These are phyloP conservation scores for Trichocomaceae sp. DNA, from an alignment of 2,329 filamentous ascomycete genomes.

Conservation along the genomic window DNA sequence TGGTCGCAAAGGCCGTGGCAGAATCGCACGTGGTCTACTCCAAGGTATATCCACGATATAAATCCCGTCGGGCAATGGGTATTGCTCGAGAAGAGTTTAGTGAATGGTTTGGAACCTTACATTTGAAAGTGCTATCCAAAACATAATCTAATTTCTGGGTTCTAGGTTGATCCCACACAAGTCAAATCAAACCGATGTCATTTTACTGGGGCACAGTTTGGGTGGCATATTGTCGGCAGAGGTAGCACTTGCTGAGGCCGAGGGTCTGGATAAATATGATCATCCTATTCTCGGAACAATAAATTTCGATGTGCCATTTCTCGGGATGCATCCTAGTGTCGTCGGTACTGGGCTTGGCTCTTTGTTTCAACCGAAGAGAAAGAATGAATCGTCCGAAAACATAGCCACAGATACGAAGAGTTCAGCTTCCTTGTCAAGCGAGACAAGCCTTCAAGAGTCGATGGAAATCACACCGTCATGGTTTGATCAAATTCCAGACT, in stretches of 20 bases:
- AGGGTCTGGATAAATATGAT: conserved; percentile 44
- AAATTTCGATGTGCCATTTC: conserved; percentile 77
- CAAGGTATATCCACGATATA: conserved; percentile 51
- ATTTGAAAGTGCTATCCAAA: not conserved
- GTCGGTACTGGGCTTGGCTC: conserved; percentile 74
- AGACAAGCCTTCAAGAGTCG: not conserved
- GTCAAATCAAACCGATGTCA: conserved; percentile 64
- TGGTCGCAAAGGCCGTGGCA: conserved; percentile 59
- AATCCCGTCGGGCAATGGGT: conserved; percentile 42
- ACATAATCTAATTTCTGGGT: not conserved
- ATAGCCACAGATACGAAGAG: not conserved
- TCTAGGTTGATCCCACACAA: conserved; percentile 68
- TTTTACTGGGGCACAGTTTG: conserved; percentile 85
- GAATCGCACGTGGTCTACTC: conserved; percentile 77
- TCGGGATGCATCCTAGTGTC: conserved; percentile 84
- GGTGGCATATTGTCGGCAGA: conserved; percentile 79
- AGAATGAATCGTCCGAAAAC: conserved; percentile 16
- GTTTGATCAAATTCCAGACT: conserved; percentile 29
- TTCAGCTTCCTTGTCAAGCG: not conserved
- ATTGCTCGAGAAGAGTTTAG: conserved; percentile 78
- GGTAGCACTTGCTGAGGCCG: conserved; percentile 54
- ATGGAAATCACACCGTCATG: conserved; percentile 13
- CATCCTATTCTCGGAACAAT: conserved; percentile 75
- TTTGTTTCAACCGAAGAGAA: conserved; percentile 54
- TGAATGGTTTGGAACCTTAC: conserved; percentile 53